Conservation (phyloP, 2,329 filamentous ascomycete genomes). For the Hypoxylon sp. region DNA sequence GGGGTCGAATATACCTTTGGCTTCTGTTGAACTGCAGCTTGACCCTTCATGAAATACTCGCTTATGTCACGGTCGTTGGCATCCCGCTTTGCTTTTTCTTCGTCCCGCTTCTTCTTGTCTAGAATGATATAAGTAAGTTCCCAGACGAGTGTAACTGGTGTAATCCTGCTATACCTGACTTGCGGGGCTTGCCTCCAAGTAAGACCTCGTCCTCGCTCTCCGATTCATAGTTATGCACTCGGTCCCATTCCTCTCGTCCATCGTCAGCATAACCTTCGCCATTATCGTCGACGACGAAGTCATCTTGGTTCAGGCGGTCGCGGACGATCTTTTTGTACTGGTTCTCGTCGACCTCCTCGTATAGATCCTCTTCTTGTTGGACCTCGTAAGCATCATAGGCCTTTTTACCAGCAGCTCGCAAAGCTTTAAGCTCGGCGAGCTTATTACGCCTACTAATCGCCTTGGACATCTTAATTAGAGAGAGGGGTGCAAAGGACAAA, state of each 20-base stretch:
- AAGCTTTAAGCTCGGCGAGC: slow-evolving; percentile 84
- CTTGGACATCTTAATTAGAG: slow-evolving; percentile 59
- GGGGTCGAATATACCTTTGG: slow-evolving; percentile 74
- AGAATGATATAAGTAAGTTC: slow-evolving; percentile 27
- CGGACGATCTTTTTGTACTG: slow-evolving; percentile 97
- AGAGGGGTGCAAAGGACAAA: neutral
- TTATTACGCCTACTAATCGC: slow-evolving; percentile 63
- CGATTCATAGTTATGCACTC: slow-evolving; percentile 75
- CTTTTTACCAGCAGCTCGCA: slow-evolving; percentile 92
- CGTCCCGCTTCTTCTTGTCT: slow-evolving; percentile 91
- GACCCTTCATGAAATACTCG: slow-evolving; percentile 91
- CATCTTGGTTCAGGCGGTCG: slow-evolving; percentile 89
- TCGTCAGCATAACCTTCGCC: slow-evolving; percentile 97
- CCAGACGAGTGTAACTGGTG: slow-evolving; percentile 5
- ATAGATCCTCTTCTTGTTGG: slow-evolving; percentile 85
- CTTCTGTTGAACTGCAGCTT: slow-evolving; percentile 77
- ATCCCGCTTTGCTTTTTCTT: slow-evolving; percentile 87
- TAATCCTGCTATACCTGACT: slow-evolving; percentile 62
- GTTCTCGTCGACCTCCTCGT: slow-evolving; percentile 97
- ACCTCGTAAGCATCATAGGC: slow-evolving; percentile 89
- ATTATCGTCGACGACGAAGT: slow-evolving; percentile 99
- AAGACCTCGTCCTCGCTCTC: slow-evolving; percentile 80
- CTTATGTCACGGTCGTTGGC: slow-evolving; percentile 93
- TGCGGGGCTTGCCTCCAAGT: slow-evolving; percentile 64
- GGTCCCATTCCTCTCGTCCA: slow-evolving; percentile 94